phyloP scores from a whole-genome alignment of 257 asterid species.

The Nicotiana noctiflora region DNA sequence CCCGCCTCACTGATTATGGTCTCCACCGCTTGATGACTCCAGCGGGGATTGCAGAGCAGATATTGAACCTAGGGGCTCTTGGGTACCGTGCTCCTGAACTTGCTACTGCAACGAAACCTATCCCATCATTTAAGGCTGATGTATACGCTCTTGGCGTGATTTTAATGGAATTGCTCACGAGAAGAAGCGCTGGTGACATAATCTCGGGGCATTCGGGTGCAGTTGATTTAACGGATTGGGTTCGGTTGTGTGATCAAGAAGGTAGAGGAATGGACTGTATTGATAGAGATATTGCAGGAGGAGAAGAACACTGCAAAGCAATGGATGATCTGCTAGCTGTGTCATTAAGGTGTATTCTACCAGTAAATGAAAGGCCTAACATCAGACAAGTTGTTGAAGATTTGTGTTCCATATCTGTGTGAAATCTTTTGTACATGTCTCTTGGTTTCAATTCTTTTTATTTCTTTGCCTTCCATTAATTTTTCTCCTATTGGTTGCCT shows the following conservation, averaged over 20 bases:
- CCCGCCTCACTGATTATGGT: slow-evolving; percentile 68
- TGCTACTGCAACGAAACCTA: slow-evolving; percentile 51
- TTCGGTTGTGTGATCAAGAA: slow-evolving; percentile 71
- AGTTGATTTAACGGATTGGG: slow-evolving; percentile 97
- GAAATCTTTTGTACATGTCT: slow-evolving; percentile 59
- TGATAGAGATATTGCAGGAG: slow-evolving; percentile 76
- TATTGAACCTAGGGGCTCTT: slow-evolving; percentile 80
- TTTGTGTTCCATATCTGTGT: slow-evolving; percentile 59
- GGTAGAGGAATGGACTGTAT: slow-evolving; percentile 92
- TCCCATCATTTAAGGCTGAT: slow-evolving; percentile 80
- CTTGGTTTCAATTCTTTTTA: slow-evolving; percentile 39
- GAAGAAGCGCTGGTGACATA: slow-evolving; percentile 97
- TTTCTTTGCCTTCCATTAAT: slow-evolving; percentile 15
- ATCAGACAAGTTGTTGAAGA: slow-evolving; percentile 72
- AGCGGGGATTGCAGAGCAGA: slow-evolving; percentile 82
- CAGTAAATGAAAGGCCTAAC: slow-evolving; percentile 85
- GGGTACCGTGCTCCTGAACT: slow-evolving; percentile 95
- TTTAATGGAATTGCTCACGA: slow-evolving; percentile 83
- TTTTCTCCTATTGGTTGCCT: slow-evolving; percentile 35
- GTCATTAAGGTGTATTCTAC: slow-evolving; percentile 81
- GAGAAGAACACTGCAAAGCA: slow-evolving; percentile 66
- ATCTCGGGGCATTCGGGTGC: slow-evolving; percentile 93
- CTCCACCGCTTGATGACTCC: slow-evolving; percentile 96
- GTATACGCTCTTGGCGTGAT: slow-evolving; percentile 92
- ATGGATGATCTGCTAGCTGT: slow-evolving; percentile 80